Evolutionary conservation across 148 eudicot genomes (phyloP).

Genomic region (Amaranthus palmeri): DNA sequence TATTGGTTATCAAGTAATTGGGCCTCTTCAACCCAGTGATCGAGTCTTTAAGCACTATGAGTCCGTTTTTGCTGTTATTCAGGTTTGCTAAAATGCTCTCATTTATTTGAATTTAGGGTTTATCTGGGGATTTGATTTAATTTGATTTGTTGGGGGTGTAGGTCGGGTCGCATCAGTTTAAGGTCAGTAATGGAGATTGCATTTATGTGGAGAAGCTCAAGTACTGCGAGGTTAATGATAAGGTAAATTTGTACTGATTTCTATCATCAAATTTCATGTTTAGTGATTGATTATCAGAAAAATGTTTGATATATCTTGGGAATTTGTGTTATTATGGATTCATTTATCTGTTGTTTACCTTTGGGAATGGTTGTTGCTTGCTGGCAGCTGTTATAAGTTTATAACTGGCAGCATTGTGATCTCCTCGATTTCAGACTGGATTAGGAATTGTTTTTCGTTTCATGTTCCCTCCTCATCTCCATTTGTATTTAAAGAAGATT

Average conservation of each 20-base stretch:
- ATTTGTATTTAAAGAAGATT: not conserved
- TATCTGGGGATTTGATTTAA: constrained; percentile 3
- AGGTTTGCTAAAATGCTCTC: constrained; percentile 39
- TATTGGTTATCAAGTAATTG: constrained; percentile 80
- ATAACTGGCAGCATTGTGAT: not conserved
- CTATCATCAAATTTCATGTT: not conserved
- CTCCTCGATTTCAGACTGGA: not conserved
- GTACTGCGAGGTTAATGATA: constrained; percentile 86
- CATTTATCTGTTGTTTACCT: not conserved
- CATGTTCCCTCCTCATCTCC: not conserved
- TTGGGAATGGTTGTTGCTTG: not conserved
- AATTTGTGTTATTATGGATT: not conserved
- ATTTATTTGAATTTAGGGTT: not conserved
- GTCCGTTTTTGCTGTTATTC: constrained; percentile 77
- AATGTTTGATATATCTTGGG: not conserved
- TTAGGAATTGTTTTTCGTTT: not conserved
- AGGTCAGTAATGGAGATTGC: constrained; percentile 93
- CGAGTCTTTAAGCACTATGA: constrained; percentile 59
- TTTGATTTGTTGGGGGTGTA: constrained; percentile 23
- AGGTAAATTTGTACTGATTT: constrained; percentile 33
- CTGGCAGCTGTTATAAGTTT: not conserved
- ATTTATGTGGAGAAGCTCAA: constrained; percentile 79
- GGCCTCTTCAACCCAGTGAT: constrained; percentile 54
- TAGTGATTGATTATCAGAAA: not conserved
- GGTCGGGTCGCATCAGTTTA: constrained; percentile 98